phyloP scores from a whole-genome alignment of 177 flowering plant species.

The Vitis hybrid region DNA sequence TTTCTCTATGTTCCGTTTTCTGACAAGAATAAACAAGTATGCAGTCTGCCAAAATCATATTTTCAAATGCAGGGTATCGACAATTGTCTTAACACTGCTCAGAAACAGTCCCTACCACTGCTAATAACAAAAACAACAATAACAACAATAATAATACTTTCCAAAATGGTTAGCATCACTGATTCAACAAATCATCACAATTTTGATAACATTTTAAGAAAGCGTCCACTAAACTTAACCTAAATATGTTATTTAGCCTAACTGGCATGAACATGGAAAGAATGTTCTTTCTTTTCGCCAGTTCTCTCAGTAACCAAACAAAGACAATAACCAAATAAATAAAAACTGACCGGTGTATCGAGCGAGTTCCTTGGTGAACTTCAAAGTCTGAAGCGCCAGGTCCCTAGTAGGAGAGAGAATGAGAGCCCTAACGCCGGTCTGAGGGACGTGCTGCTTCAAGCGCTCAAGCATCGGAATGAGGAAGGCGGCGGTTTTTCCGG shows the following conservation, averaged over 20 bases:
- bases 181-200: no score
- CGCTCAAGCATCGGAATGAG: slow-evolving; percentile 86
- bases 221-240: neutral
- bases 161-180: no score
- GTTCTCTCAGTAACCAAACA: neutral
- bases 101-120: neutral
- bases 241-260: neutral
- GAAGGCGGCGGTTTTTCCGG: slow-evolving; percentile 98
- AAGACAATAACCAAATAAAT: neutral
- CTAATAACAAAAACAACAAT: neutral
- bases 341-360: slow-evolving; percentile 60
- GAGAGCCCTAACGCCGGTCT: slow-evolving; percentile 79
- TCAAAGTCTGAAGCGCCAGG: slow-evolving; percentile 85
- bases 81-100: neutral
- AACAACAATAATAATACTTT: no score
- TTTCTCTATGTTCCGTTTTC: no score
- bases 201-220: neutral
- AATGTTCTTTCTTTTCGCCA: neutral
- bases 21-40: neutral
- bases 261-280: neutral
- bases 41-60: no score
- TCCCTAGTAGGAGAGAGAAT: slow-evolving; percentile 89
- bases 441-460: slow-evolving; percentile 68
- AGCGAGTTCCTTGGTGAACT: slow-evolving; percentile 84
- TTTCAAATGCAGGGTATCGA: neutral